These are phyloP conservation scores for Fusarium annulatum DNA, from an alignment of 2,329 filamentous ascomycete species.

Conservation along the genomic window DNA sequence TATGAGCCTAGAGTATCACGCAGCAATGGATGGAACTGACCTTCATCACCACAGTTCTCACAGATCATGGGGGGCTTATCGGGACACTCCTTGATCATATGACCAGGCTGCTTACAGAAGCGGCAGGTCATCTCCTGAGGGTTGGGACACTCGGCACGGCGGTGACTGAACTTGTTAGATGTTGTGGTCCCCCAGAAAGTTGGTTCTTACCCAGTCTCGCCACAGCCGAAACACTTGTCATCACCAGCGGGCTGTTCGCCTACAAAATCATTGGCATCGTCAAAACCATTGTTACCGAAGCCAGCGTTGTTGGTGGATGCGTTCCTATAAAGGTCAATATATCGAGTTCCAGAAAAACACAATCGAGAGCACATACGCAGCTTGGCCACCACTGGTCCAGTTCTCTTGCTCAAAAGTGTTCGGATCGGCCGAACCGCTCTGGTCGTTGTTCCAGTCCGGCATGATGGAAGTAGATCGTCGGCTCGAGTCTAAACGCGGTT, in stretches of 20 bases:
- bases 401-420: slow-evolving; percentile 4
- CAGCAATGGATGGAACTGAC: slow-evolving; percentile 50
- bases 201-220: slow-evolving; percentile 49
- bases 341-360: not conserved
- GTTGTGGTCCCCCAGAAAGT: not conserved
- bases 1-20: slow-evolving; percentile 16
- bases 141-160: slow-evolving; percentile 51
- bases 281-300: slow-evolving; percentile 4
- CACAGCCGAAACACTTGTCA: slow-evolving; percentile 51
- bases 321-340: slow-evolving; percentile 4
- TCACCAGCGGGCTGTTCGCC: slow-evolving; percentile 9
- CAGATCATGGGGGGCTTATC: slow-evolving; percentile 66
- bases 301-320: slow-evolving; percentile 3
- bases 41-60: slow-evolving; percentile 70
- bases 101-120: slow-evolving; percentile 63
- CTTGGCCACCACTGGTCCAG: slow-evolving; percentile 1
- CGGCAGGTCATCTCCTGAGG: slow-evolving; percentile 51
- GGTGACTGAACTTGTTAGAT: slow-evolving; percentile 40
- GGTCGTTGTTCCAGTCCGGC: slow-evolving; percentile 22
- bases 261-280: not conserved
- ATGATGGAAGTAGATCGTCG: not conserved
- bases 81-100: slow-evolving; percentile 72
- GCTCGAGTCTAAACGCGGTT: not conserved
- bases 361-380: slow-evolving; percentile 9
- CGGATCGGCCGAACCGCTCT: slow-evolving; percentile 5